Conservation (phyloP, 495 filamentous ascomycete species). For the Ramalina intermedia region DNA sequence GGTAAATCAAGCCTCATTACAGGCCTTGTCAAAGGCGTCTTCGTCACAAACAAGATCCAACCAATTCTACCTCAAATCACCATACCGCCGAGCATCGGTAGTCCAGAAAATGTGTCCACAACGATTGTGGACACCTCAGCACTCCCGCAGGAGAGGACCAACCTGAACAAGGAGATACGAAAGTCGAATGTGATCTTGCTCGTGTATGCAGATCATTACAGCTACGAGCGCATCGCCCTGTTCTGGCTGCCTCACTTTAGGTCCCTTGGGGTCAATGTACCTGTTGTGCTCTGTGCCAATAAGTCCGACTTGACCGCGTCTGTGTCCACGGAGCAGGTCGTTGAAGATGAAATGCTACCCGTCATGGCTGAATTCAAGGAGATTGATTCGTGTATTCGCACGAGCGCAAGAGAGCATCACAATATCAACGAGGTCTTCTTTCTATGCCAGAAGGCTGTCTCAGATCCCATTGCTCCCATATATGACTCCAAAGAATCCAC, state of each 20-base stretch:
- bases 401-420: slow-evolving; percentile 83
- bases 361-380: slow-evolving; percentile 98
- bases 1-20: slow-evolving; percentile 42
- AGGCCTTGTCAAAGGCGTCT: slow-evolving; percentile 78
- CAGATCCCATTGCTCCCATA: slow-evolving; percentile 88
- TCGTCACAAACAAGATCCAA: slow-evolving; percentile 87
- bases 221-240: slow-evolving; percentile 90
- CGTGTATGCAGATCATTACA: slow-evolving; percentile 95
- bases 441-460: slow-evolving; percentile 96
- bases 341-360: slow-evolving; percentile 95
- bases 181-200: slow-evolving; percentile 96
- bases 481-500: slow-evolving; percentile 88
- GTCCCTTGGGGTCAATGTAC: slow-evolving; percentile 94
- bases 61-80: slow-evolving; percentile 87
- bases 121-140: slow-evolving; percentile 96
- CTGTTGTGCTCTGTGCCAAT: slow-evolving; percentile 92
- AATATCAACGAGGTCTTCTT: slow-evolving; percentile 97
- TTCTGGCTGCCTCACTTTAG: slow-evolving; percentile 98
- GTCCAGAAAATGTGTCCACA: slow-evolving; percentile 86
- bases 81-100: slow-evolving; percentile 74
- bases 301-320: slow-evolving; percentile 72
- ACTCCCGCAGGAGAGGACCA: slow-evolving; percentile 78
- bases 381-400: slow-evolving; percentile 92
- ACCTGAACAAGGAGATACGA: slow-evolving; percentile 80
- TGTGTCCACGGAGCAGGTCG: slow-evolving; percentile 60